Base-by-base conservation (phyloP, 371 early-diverging fungal species). In the Rhizopus delemar region DNA sequence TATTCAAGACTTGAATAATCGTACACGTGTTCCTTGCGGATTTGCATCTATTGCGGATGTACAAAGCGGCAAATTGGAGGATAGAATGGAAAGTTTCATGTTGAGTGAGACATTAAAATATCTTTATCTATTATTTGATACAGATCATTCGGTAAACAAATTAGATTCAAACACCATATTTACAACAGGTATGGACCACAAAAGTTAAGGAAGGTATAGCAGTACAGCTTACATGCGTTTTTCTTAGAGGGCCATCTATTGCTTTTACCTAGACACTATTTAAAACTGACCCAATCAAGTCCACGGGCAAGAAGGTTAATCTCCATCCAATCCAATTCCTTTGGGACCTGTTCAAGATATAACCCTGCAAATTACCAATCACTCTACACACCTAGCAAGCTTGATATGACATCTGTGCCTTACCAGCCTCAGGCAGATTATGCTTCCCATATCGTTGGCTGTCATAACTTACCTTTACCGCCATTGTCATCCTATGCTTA, bases 81-180 rank as follows among this genome's bases (percentile, higher is more conserved):
- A 92, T 55, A 81, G 98, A 3, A 96, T 97, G 96, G 96, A 96
- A 60, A 93, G 93, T 60, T 97, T 96, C 71, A 82, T 93, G 41
- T 66, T 97, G n/a, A 91, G 93, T 54, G 96, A 97, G 73, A 94
- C 98, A 2, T 75, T 96, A 46, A 97, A 97, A 63, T 97, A 97
- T 64, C 80, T 97, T 12, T 96, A 89, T 60, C 68, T 97, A 28
- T 75, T 97, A 28, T 66, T 57, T 53, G 53, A 59, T 59, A 65
- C 68, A 62, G 80, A 81, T 9, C 74, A 88, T 57, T 55, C 68
- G 8, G 56, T 93, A 16, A 90, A 93, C 55, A 58, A 52, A 8
- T 28, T 84, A 53, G 91, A 94, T 58, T 77, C 78, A 32, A 93
- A 91, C 65, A 85, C 84, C 64, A 91, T 95, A 13, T 93, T 94